phyloP scores from a whole-genome alignment of 1,284 basidiomycete species.

The Leucoagaricus sp. region DNA sequence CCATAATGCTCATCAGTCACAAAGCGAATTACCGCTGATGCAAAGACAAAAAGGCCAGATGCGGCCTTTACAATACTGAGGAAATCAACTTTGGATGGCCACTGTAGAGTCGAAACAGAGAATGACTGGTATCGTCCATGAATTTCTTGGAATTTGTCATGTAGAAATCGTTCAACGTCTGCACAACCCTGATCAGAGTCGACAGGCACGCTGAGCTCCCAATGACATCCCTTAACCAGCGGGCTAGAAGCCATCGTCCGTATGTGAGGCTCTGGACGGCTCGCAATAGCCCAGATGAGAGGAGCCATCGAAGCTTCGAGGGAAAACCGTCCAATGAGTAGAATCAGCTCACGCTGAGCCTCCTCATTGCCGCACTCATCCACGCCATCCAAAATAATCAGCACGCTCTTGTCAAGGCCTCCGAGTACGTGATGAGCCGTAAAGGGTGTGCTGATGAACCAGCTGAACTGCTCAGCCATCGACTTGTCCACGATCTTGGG shows the following conservation, averaged over 20 bases:
- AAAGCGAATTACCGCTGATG: neutral
- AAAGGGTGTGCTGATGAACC: conserved; percentile 4
- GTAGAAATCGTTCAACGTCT: conserved; percentile 1
- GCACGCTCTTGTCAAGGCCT: neutral
- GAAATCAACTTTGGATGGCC: neutral
- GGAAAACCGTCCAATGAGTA: neutral
- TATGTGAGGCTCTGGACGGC: conserved; percentile 5
- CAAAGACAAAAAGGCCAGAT: neutral
- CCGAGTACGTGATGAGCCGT: neutral
- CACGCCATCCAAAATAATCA: neutral
- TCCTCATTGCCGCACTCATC: neutral
- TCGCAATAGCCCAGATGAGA: neutral
- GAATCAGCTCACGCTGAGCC: neutral
- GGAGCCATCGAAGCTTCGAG: neutral
- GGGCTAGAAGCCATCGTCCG: neutral
- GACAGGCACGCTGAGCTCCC: neutral
- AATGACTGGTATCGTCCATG: neutral
- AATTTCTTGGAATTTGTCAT: neutral
- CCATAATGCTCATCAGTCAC: neutral
- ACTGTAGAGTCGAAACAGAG: neutral
- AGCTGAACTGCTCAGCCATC: neutral
- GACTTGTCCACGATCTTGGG: neutral
- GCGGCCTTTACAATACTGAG: neutral
- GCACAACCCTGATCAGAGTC: conserved; percentile 1
- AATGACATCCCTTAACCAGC: neutral